Conservation (phyloP, 805 yeast genomes). For the Kuraishia ogatae region DNA sequence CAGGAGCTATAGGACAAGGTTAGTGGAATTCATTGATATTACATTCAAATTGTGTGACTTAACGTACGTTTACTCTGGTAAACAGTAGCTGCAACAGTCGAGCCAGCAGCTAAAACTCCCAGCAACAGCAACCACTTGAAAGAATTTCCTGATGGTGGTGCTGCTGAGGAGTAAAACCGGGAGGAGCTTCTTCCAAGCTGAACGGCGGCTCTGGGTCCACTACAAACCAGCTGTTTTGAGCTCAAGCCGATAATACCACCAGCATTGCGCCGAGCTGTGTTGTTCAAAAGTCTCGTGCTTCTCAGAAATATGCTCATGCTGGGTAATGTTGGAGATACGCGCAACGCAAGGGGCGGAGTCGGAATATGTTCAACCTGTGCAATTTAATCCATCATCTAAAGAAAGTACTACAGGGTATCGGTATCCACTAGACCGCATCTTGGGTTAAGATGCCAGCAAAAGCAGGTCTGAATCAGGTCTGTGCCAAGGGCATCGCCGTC, state of each 20-base stretch:
- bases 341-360: background rate
- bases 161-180: background rate
- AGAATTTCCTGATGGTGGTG: background rate
- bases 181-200: background rate
- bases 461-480: background rate
- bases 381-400: background rate
- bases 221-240: background rate
- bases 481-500: background rate
- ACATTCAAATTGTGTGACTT: background rate
- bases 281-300: background rate
- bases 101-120: conserved; percentile 21
- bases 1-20: conserved; percentile 14
- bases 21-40: background rate
- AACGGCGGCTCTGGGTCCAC: background rate
- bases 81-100: conserved; percentile 22
- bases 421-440: background rate
- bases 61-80: conserved; percentile 14
- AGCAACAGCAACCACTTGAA: conserved; percentile 10
- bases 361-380: background rate
- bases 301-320: background rate
- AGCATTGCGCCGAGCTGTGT: background rate
- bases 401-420: background rate
- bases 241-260: background rate
- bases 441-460: background rate
- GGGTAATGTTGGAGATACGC: background rate